These are phyloP conservation scores for Podospora pseudoanserina DNA, from an alignment of 495 filamentous ascomycete species.

Conservation along the genomic window DNA sequence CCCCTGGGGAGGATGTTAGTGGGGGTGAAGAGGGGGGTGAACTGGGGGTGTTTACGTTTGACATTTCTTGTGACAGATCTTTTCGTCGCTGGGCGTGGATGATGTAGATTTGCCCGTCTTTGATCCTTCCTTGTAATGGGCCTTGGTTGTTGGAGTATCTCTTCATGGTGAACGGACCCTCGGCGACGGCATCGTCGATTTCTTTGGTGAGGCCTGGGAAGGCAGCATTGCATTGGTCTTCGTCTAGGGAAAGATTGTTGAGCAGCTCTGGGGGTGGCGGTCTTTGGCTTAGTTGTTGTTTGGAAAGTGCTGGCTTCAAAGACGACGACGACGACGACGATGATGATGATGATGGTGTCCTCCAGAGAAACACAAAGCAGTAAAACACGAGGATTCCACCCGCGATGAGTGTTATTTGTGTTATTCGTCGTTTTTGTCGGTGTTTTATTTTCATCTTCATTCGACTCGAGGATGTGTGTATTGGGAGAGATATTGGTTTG, in stretches of 20 bases:
- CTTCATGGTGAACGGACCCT: conserved; percentile 44
- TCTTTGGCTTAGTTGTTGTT: background rate
- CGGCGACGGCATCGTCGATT: conserved; percentile 43
- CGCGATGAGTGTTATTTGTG: conserved; percentile 29
- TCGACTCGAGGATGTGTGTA: background rate
- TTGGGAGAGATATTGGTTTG: background rate
- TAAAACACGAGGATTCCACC: conserved; percentile 35
- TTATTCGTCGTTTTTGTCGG: conserved; percentile 30
- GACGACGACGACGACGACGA: background rate
- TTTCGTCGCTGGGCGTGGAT: conserved; percentile 39
- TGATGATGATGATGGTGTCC: conserved; percentile 9
- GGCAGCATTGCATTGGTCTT: conserved; percentile 37
- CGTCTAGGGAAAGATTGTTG: conserved; percentile 39
- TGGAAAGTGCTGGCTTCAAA: background rate
- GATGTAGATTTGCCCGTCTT: conserved; percentile 43
- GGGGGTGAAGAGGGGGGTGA: background rate
- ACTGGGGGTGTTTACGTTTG: conserved; percentile 28
- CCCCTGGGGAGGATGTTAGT: background rate
- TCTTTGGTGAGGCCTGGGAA: conserved; percentile 48
- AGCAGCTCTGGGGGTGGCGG: conserved; percentile 29
- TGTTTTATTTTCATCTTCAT: conserved; percentile 16
- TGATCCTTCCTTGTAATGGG: conserved; percentile 41
- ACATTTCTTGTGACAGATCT: conserved; percentile 40
- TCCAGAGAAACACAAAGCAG: conserved; percentile 35
- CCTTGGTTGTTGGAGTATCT: conserved; percentile 34